Evolutionary conservation across 176 grass and related monocot species (phyloP), one percentile per base, ranked within the genome.

Genomic region (Triticum timopheevii): DNA sequence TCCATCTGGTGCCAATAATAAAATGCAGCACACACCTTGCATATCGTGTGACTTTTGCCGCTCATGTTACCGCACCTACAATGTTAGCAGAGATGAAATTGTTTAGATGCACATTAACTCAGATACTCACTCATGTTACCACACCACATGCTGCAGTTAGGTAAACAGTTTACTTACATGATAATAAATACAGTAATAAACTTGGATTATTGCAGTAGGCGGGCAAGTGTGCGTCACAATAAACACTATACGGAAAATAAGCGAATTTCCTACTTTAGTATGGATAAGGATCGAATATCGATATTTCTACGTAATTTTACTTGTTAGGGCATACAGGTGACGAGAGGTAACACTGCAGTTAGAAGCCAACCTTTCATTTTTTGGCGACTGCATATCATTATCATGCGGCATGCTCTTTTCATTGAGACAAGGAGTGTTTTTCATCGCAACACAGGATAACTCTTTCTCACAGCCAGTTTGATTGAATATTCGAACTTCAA

Each of bases 1-100:
- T 81, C 52, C 77, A 76, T 73, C 22, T 74, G 64, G 40, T 65
- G 69, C 89, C 76, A 79, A 79, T 82, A 84, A 76, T 80, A 64
- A 34, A 50, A 11, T 44, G 11, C 73, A 54, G 66, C 9, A 49
- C 86, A 81, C 49, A 68, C 44, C 39, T 80, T 80, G 65, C 56
- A 84, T 23, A 30, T 33, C 34, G 33, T 12, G 24, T 6, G 10
- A 64, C 44, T 38, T 64, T 54, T 84, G 54, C 34, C 23, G n/a
- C 79, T 83, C 73, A n/a, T 88, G 38, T 58, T 58, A 20, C 52
- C 52, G 8, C 52, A 58, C 52, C 52, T 58, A 58, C 19, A 6
- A 58, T 58, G 52, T 8, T 58, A 58, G 52, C 4, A 20, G 52
- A 58, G 17, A 58, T 58, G 22, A 61, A 61, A 61, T 61, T 61